phyloP scores from a whole-genome alignment of 208 protist genomes.

The Plasmodiophora brassicae region DNA sequence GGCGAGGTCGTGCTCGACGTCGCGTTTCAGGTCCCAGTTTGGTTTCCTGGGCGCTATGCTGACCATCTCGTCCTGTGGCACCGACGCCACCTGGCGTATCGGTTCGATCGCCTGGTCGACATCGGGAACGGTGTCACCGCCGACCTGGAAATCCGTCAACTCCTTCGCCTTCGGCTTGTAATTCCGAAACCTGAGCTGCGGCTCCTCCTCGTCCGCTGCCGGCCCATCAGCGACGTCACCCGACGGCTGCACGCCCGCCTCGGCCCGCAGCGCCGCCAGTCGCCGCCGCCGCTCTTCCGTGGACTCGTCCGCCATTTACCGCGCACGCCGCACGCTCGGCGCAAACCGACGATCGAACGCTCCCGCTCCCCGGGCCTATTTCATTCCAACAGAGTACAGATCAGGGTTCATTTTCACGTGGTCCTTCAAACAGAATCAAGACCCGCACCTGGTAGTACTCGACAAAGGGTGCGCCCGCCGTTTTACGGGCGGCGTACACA shows the following conservation, averaged over 20 bases:
- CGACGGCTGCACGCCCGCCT: neutral
- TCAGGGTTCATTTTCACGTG: too few relatives aligned
- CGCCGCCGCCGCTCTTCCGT: neutral
- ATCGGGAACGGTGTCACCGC: neutral
- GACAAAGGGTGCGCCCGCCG: too few relatives aligned
- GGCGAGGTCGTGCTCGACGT: conserved; percentile 52
- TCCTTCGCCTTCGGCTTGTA: neutral
- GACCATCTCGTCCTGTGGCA: neutral
- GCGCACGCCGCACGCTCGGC: too few relatives aligned
- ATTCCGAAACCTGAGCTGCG: conserved; percentile 31
- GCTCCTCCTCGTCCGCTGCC: neutral
- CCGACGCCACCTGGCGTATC: neutral
- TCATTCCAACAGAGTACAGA: too few relatives aligned
- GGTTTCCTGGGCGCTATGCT: conserved; percentile 56
- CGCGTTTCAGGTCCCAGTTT: conserved; percentile 62
- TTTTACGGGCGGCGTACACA: too few relatives aligned
- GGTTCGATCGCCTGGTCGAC: neutral
- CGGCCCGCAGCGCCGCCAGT: neutral
- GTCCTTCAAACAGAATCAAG: too few relatives aligned
- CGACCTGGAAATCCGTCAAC: conserved; percentile 2
- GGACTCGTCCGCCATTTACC: too few relatives aligned
- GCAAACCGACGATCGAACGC: too few relatives aligned
- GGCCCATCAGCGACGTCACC: neutral
- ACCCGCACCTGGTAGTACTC: too few relatives aligned
- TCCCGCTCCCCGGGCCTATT: too few relatives aligned